These are phyloP conservation scores for Gelatoporia subvermispora DNA, from an alignment of 768 basidiomycete species.

Conservation along the genomic window DNA sequence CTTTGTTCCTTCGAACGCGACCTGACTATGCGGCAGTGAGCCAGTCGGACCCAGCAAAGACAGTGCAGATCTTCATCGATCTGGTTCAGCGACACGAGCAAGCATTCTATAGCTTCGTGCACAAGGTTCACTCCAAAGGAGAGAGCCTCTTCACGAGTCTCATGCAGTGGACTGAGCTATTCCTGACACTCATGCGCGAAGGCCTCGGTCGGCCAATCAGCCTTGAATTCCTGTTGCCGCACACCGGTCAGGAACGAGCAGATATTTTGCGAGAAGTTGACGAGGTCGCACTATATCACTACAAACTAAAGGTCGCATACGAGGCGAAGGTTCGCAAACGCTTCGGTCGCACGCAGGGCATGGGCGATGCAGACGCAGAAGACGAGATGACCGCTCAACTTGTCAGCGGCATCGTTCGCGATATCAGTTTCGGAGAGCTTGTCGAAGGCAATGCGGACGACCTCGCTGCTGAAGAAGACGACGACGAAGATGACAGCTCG, in stretches of 20 bases:
- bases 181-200: slow-evolving; percentile 85
- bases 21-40: slow-evolving; percentile 44
- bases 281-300: slow-evolving; percentile 86
- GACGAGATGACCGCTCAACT: slow-evolving; percentile 82
- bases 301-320: slow-evolving; percentile 87
- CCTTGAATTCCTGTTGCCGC: slow-evolving; percentile 87
- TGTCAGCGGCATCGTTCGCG: slow-evolving; percentile 75
- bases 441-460: slow-evolving; percentile 77
- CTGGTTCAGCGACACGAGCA: slow-evolving; percentile 93
- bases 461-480: slow-evolving; percentile 61
- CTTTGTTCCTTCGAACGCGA: too few relatives aligned
- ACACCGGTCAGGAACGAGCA: slow-evolving; percentile 69
- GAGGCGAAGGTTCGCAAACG: slow-evolving; percentile 88
- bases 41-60: slow-evolving; percentile 76
- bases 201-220: slow-evolving; percentile 72
- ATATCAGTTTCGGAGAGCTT: slow-evolving; percentile 78
- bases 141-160: slow-evolving; percentile 89
- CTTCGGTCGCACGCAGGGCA: slow-evolving; percentile 56
- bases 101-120: slow-evolving; percentile 93
- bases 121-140: slow-evolving; percentile 97
- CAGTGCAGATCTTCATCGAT: slow-evolving; percentile 91
- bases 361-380: slow-evolving; percentile 58
- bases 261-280: slow-evolving; percentile 84
- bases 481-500: slow-evolving; percentile 41
- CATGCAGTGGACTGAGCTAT: slow-evolving; percentile 96